Evolutionary conservation across 257 asterid species (phyloP).

Genomic region (Thymus mandschuricus): DNA sequence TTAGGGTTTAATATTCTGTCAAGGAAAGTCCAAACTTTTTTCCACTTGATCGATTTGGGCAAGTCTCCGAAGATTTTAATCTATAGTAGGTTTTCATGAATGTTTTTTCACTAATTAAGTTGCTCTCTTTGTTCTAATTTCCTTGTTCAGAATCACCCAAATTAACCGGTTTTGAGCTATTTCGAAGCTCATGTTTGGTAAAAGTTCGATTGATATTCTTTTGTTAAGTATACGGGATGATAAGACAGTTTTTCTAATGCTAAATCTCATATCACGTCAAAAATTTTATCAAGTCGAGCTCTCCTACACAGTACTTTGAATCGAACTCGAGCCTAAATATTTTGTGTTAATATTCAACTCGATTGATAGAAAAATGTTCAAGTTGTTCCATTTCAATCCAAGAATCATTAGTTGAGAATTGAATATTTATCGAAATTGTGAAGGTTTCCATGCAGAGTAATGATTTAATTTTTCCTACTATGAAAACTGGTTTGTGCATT

Average conservation of each 20-base stretch:
- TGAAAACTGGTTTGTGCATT: constrained; percentile 17
- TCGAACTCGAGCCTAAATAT: too few relatives aligned
- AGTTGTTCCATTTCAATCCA: neutral
- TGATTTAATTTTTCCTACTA: neutral
- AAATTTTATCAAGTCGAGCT: too few relatives aligned
- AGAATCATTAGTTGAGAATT: constrained; percentile 24
- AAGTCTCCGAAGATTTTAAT: constrained; percentile 29
- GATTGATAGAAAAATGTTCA: too few relatives aligned
- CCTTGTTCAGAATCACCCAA: too few relatives aligned
- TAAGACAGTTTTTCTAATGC: too few relatives aligned
- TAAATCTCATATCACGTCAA: too few relatives aligned
- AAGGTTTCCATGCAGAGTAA: constrained; percentile 24
- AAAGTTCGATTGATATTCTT: too few relatives aligned
- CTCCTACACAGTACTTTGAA: too few relatives aligned
- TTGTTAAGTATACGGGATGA: too few relatives aligned
- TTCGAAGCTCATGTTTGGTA: too few relatives aligned
- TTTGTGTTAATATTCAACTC: too few relatives aligned
- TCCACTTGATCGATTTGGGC: constrained; percentile 31
- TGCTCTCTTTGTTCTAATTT: neutral
- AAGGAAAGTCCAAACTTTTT: constrained; percentile 27
- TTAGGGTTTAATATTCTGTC: constrained; percentile 19
- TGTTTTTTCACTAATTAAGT: constrained; percentile 28
- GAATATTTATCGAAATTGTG: constrained; percentile 6
- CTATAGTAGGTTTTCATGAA: constrained; percentile 36
- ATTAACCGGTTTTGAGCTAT: too few relatives aligned